phyloP scores from a whole-genome alignment of 495 filamentous ascomycete genomes.

The Trichoderma parareesei region DNA sequence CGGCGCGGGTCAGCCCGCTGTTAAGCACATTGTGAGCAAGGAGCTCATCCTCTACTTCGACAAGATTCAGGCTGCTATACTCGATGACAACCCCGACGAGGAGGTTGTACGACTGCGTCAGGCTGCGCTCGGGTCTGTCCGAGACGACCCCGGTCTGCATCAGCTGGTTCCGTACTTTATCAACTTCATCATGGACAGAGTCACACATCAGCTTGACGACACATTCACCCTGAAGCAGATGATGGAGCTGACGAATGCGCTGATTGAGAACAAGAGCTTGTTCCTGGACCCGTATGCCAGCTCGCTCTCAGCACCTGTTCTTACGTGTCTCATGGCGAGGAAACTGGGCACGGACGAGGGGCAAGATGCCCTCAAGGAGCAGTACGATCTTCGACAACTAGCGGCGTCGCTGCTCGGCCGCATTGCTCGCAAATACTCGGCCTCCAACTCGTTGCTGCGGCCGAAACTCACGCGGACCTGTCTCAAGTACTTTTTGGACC shows the following conservation, averaged over 20 bases:
- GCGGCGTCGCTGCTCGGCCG: slow-evolving; percentile 68
- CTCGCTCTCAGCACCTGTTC: slow-evolving; percentile 76
- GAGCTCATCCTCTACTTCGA: slow-evolving; percentile 97
- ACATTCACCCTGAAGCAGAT: slow-evolving; percentile 81
- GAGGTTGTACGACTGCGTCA: slow-evolving; percentile 58
- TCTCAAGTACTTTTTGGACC: slow-evolving; percentile 83
- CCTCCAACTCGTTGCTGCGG: slow-evolving; percentile 66
- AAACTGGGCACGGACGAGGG: slow-evolving; percentile 49
- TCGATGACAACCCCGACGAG: slow-evolving; percentile 76
- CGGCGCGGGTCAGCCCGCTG: slow-evolving; percentile 72
- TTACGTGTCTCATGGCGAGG: slow-evolving; percentile 85
- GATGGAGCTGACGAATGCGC: slow-evolving; percentile 75
- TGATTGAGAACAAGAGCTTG: slow-evolving; percentile 74
- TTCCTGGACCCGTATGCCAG: slow-evolving; percentile 86
- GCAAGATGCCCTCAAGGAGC: slow-evolving; percentile 38
- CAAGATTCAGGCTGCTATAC: slow-evolving; percentile 75
- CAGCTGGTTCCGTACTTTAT: slow-evolving; percentile 94
- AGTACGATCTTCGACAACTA: slow-evolving; percentile 76
- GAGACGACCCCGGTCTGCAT: slow-evolving; percentile 83
- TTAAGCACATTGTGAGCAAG: slow-evolving; percentile 92
- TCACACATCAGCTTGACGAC: slow-evolving; percentile 81
- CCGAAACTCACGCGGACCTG: slow-evolving; percentile 85
- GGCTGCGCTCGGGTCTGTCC: slow-evolving; percentile 72
- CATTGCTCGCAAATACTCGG: slow-evolving; percentile 66
- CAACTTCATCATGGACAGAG: slow-evolving; percentile 87